Evolutionary conservation across 177 flowering plant species (phyloP), one percentile per base, ranked within the genome.

Genomic region (Tripterygium wilfordii): DNA sequence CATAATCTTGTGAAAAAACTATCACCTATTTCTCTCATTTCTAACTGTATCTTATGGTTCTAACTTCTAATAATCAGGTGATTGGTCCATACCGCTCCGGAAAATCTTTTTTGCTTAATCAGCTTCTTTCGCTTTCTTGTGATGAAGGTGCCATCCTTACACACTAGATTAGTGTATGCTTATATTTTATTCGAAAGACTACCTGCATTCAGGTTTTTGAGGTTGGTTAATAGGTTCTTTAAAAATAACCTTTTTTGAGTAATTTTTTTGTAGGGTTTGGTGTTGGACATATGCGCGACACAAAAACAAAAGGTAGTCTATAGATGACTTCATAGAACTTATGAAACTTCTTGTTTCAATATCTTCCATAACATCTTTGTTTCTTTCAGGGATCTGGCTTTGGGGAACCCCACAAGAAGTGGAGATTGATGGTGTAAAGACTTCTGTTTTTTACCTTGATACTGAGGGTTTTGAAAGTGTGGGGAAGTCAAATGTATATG

Each of bases 41-140:
- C 42, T 42, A 54, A 39, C 49, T 39, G 36, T 15, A 36, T 17
- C 9, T 12, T 20, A n/a, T 9, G 6, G 36, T 36, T 36, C 17
- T 36, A 15, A n/a, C 17, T 19, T 4, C 15, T 30, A 19, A 41
- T 39, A 49, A 40, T 56, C 65, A 94, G 99, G 99, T 94, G 4
- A 90, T 94, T 72, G 99, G 99, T 59, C 99, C 99, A 41, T 90
- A 94, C 53, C 96, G 99, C 55, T 94, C 99, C 19, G 99, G 99
- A 23, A 94, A 94, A 70, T 94, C 99, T 14, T 94, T 94, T 80
- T 64, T 94, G 41, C 96, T 94, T 38, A 94, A 94, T 69, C 99
- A 94, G 56, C 99, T 94, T 66, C 90, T 94, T 45, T 90, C 99
- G 4, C 91, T 94, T 51, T 90, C 99, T 61, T 94, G 99, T 58